phyloP scores from a whole-genome alignment of 345 rosid species.

The Lumnitzera littorea region DNA sequence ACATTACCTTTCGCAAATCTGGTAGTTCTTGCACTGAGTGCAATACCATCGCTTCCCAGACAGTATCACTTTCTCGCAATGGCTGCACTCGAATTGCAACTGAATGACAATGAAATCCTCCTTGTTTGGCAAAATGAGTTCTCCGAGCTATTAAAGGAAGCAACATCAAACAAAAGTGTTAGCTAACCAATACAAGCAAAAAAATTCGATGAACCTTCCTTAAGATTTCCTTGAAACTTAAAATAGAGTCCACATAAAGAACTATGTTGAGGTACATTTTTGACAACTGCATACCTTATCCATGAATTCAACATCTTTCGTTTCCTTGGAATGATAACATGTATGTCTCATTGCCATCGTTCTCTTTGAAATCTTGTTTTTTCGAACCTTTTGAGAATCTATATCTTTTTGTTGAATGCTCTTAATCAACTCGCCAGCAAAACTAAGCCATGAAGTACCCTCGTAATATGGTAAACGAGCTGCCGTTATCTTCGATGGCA shows the following conservation, averaged over 20 bases:
- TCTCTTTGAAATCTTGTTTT: conserved; percentile 70
- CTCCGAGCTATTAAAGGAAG: conserved; percentile 35
- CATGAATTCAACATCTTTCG: conserved; percentile 85
- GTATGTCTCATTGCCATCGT: conserved; percentile 76
- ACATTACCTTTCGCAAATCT: conserved; percentile 54
- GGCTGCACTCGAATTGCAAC: conserved; percentile 43
- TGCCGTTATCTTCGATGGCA: conserved; percentile 78
- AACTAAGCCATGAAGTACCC: conserved; percentile 97
- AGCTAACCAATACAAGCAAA: too few relatives aligned
- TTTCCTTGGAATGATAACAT: conserved; percentile 63
- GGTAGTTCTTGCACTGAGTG: conserved; percentile 49
- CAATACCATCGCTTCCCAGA: conserved; percentile 54
- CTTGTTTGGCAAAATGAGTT: conserved; percentile 32
- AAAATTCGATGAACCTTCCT: too few relatives aligned
- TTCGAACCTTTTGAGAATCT: conserved; percentile 61
- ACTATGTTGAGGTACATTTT: too few relatives aligned
- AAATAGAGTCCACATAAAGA: too few relatives aligned
- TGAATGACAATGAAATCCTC: conserved; percentile 54
- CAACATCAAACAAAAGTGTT: conserved; percentile 1
- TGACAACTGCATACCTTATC: conserved; percentile 46
- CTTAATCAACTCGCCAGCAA: conserved; percentile 71
- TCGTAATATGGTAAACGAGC: conserved; percentile 94
- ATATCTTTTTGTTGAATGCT: conserved; percentile 79
- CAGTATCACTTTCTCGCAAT: conserved; percentile 37
- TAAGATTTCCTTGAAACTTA: too few relatives aligned